These are phyloP conservation scores for Euphorbia schlechtendalii DNA, from an alignment of 441 rosid species.

Conservation along the genomic window DNA sequence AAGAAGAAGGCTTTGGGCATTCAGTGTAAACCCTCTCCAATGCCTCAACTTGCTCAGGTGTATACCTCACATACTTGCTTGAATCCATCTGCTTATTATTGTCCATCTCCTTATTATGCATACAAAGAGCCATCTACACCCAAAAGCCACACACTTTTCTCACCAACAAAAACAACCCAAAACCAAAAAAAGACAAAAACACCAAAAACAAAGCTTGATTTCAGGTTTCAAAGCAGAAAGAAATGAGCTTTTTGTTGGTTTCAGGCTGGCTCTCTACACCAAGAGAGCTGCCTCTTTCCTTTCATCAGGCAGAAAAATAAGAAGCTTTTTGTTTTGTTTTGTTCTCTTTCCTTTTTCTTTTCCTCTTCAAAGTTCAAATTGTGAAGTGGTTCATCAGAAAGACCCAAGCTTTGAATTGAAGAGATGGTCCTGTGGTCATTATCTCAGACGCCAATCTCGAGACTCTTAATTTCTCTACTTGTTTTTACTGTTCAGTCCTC, in stretches of 20 bases:
- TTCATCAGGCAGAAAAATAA: conserved; percentile 33
- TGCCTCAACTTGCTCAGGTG: conserved; percentile 96
- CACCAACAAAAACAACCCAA: not conserved
- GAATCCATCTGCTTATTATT: conserved; percentile 59
- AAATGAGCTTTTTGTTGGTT: conserved; percentile 6
- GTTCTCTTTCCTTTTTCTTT: too few relatives aligned
- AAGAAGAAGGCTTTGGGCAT: conserved; percentile 89
- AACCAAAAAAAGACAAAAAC: conserved; percentile 6
- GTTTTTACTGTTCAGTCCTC: not conserved
- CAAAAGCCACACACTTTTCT: conserved; percentile 10
- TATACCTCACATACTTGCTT: conserved; percentile 86
- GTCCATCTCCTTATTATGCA: conserved; percentile 40
- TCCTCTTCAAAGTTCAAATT: too few relatives aligned
- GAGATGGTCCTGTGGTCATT: conserved; percentile 26
- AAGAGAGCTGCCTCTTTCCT: conserved; percentile 61
- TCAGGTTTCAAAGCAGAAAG: conserved; percentile 7
- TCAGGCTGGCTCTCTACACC: conserved; percentile 62
- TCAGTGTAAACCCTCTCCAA: conserved; percentile 82
- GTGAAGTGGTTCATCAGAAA: not conserved
- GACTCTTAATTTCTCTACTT: conserved; percentile 21
- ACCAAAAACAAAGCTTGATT: conserved; percentile 10
- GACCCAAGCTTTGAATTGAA: not conserved
- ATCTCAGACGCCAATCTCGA: conserved; percentile 53
- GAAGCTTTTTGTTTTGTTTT: too few relatives aligned
- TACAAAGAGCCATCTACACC: conserved; percentile 47